These are phyloP conservation scores for Sarcodon aspratus DNA, from an alignment of 768 basidiomycete species.

Conservation along the genomic window DNA sequence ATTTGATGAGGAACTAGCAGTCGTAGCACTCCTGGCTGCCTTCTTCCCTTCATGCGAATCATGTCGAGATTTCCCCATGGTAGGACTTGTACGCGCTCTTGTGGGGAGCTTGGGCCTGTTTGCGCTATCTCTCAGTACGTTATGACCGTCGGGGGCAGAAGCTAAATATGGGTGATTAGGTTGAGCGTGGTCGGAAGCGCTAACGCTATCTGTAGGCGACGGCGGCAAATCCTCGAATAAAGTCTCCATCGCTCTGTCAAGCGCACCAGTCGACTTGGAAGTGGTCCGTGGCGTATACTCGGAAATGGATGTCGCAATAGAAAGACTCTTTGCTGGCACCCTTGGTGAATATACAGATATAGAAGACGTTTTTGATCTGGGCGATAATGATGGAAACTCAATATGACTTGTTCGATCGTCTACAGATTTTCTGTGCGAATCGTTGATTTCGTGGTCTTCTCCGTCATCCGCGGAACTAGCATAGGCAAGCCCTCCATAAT, in stretches of 20 bases:
- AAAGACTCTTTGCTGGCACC: conserved; percentile 15
- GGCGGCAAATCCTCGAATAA: conserved; percentile 30
- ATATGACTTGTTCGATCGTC: conserved; percentile 16
- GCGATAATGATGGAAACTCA: conserved; percentile 10
- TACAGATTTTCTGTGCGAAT: conserved; percentile 6
- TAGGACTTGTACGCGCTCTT: conserved; percentile 41
- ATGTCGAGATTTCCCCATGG: conserved; percentile 21
- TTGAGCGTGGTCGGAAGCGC: conserved; percentile 17
- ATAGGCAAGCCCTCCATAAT: conserved; percentile 25
- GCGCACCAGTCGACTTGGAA: conserved; percentile 25
- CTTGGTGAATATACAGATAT: conserved; percentile 10
- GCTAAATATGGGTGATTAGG: conserved; percentile 9
- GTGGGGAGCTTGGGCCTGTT: conserved; percentile 42
- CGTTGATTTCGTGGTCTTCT: conserved; percentile 11
- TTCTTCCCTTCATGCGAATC: conserved; percentile 16
- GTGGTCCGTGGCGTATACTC: conserved; percentile 13
- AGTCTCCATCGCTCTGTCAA: conserved; percentile 40
- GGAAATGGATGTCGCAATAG: conserved; percentile 15
- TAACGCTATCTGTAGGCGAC: conserved; percentile 22
- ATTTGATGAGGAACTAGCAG: background rate
- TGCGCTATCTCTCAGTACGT: conserved; percentile 42
- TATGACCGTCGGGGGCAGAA: conserved; percentile 17
- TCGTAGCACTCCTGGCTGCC: conserved; percentile 16
- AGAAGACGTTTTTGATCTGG: conserved; percentile 8
- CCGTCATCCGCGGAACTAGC: conserved; percentile 18